Conservation (phyloP, 2,329 filamentous ascomycete genomes). For the Hymenoscyphus infarciens region DNA sequence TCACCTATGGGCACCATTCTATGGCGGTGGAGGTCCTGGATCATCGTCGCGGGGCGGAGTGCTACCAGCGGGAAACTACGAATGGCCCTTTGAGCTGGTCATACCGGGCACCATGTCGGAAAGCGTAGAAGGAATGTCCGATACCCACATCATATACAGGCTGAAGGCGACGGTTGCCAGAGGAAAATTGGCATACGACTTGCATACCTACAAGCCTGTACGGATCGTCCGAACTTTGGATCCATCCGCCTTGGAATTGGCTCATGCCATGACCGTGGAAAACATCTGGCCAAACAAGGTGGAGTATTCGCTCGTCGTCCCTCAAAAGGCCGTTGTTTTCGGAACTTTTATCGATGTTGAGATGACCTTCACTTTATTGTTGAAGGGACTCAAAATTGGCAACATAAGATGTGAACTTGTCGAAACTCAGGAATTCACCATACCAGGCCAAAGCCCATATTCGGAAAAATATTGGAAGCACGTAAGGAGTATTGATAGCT, state of each 20-base stretch:
- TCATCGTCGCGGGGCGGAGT: conserved; percentile 50
- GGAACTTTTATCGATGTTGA: conserved; percentile 82
- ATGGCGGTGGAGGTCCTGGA: conserved; percentile 47
- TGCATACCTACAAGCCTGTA: conserved; percentile 74
- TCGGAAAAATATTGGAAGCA: conserved; percentile 56
- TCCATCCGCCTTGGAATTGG: conserved; percentile 69
- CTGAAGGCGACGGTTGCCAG: conserved; percentile 86
- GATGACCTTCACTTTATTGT: conserved; percentile 80
- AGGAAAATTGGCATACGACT: conserved; percentile 84
- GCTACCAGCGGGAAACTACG: conserved; percentile 72
- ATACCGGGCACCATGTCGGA: conserved; percentile 73
- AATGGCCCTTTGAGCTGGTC: conserved; percentile 74
- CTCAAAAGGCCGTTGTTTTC: conserved; percentile 91
- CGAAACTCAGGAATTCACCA: conserved; percentile 69
- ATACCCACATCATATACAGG: conserved; percentile 85
- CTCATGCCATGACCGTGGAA: conserved; percentile 91
- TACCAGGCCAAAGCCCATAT: conserved; percentile 45
- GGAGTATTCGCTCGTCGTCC: conserved; percentile 89
- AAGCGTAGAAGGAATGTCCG: conserved; percentile 83
- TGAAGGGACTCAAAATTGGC: conserved; percentile 86
- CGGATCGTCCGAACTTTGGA: conserved; percentile 76
- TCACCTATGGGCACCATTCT: conserved; percentile 67
- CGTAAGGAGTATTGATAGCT: conserved; percentile 60
- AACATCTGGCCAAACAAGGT: conserved; percentile 98
- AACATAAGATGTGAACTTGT: conserved; percentile 76